Evolutionary conservation across 2,329 filamentous ascomycete genomes (phyloP).

Genomic region (Orbilia oligospora): DNA sequence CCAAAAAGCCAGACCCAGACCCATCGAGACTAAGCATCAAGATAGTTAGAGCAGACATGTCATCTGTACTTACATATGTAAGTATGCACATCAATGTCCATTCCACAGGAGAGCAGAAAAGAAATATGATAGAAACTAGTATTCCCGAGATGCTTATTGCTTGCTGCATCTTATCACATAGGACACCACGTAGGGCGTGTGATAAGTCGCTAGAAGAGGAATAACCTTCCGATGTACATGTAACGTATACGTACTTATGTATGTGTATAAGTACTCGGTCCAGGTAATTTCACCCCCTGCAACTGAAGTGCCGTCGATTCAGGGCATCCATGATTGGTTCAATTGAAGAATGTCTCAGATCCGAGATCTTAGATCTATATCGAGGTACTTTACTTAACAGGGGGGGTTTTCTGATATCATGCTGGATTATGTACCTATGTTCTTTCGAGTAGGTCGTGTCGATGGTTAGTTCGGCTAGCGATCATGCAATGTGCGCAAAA

Average conservation of each 20-base stretch:
- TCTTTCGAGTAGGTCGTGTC: background rate
- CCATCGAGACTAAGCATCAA: conserved; percentile 11
- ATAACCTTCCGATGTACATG: conserved; percentile 12
- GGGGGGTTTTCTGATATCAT: background rate
- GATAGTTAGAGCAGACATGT: conserved; percentile 19
- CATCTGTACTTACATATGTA: conserved; percentile 6
- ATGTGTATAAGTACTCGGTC: background rate
- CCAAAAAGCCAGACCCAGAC: conserved; percentile 7
- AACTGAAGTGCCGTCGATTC: conserved; percentile 11
- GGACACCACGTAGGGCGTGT: background rate
- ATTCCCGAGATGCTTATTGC: conserved; percentile 1
- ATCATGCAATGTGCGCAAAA: conserved; percentile 23
- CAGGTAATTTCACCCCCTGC: conserved; percentile 25
- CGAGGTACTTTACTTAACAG: background rate
- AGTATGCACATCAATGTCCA: background rate
- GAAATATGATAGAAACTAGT: conserved; percentile 13
- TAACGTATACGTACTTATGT: background rate
- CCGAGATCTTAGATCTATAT: conserved; percentile 44
- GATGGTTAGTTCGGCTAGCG: background rate
- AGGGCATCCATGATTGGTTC: conserved; percentile 11
- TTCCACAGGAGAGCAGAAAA: background rate
- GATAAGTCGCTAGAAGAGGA: conserved; percentile 19
- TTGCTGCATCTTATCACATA: conserved; percentile 10
- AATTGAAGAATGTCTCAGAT: conserved; percentile 39
- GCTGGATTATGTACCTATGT: background rate